A percentile compares a stretch with the other conserved stretches of the same genome.
These are phyloP conservation scores for Phytophthora aleatoria DNA, from an alignment of 352 stramenopile genomes.

Conservation along the genomic window DNA sequence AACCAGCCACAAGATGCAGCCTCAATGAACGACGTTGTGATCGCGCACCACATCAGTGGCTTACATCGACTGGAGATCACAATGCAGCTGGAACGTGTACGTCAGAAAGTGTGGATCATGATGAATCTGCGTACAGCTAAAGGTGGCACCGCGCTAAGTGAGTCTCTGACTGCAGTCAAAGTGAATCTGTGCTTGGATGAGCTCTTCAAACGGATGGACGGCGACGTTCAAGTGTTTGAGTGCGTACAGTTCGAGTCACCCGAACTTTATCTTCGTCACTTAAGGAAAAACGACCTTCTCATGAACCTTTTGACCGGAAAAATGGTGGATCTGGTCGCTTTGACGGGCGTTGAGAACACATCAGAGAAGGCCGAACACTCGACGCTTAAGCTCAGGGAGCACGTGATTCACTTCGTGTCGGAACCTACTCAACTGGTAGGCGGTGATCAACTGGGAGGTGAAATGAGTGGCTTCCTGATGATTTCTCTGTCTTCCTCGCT, in stretches of 20 bases:
- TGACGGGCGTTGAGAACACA: slow-evolving; percentile 5
- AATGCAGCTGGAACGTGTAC: slow-evolving; percentile 63
- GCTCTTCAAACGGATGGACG: slow-evolving; percentile 38
- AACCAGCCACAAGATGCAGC: slow-evolving; percentile 7
- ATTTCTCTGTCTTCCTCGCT: slow-evolving; percentile 53
- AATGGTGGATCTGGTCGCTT: slow-evolving; percentile 28
- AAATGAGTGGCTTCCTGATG: slow-evolving; percentile 84
- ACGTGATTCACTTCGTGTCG: slow-evolving; percentile 57
- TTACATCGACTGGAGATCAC: slow-evolving; percentile 56
- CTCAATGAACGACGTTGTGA: slow-evolving; percentile 18
- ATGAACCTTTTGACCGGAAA: slow-evolving; percentile 47
- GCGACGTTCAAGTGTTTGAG: slow-evolving; percentile 49
- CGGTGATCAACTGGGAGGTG: slow-evolving; percentile 35
- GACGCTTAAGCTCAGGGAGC: slow-evolving; percentile 6
- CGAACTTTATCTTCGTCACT: slow-evolving; percentile 55
- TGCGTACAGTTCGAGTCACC: slow-evolving; percentile 45
- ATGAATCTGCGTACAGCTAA: slow-evolving; percentile 37
- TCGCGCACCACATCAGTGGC: slow-evolving; percentile 40
- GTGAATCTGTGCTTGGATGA: slow-evolving; percentile 42
- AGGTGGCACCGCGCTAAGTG: neutral
- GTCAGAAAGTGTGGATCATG: slow-evolving; percentile 61
- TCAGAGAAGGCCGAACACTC: slow-evolving; percentile 2
- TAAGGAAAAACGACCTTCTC: slow-evolving; percentile 50
- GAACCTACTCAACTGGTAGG: slow-evolving; percentile 54
- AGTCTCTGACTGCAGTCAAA: slow-evolving; percentile 29